Conservation (phyloP, 1,284 basidiomycete genomes). For the Phellopilus nigrolimitatus region DNA sequence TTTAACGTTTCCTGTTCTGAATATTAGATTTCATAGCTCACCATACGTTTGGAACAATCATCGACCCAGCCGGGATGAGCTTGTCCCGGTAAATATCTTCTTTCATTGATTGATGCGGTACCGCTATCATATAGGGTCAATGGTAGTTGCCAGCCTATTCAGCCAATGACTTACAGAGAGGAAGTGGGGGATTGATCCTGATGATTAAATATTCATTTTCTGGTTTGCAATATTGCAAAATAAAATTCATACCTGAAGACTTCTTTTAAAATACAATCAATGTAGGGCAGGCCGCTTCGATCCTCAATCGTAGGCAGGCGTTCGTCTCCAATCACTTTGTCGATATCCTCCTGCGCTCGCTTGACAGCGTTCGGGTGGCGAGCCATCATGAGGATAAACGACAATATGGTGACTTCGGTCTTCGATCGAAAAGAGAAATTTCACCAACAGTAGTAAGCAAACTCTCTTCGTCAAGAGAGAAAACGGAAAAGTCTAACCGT, state of each 20-base stretch:
- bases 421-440: constrained; percentile 21
- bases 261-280: constrained; percentile 58
- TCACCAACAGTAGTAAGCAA: not conserved
- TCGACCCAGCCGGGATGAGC: constrained; percentile 12
- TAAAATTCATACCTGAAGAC: constrained; percentile 52
- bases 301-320: constrained; percentile 60
- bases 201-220: not conserved
- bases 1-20: not conserved
- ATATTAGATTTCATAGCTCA: not conserved
- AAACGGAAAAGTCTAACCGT: constrained; percentile 9
- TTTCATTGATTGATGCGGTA: constrained; percentile 10
- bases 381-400: constrained; percentile 51
- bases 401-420: constrained; percentile 47
- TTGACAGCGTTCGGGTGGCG: constrained; percentile 46
- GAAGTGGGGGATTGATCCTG: no score
- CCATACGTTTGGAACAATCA: constrained; percentile 13
- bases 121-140: no score
- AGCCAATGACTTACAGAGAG: no score
- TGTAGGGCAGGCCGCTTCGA: constrained; percentile 54
- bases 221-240: not conserved
- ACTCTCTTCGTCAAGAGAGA: not conserved
- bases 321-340: constrained; percentile 53
- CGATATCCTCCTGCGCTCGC: constrained; percentile 59
- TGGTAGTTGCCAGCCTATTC: not conserved
- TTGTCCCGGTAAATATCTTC: constrained; percentile 13